Evolutionary conservation across 805 yeast genomes (phyloP).

Genomic region (Kazachstania viticola): DNA sequence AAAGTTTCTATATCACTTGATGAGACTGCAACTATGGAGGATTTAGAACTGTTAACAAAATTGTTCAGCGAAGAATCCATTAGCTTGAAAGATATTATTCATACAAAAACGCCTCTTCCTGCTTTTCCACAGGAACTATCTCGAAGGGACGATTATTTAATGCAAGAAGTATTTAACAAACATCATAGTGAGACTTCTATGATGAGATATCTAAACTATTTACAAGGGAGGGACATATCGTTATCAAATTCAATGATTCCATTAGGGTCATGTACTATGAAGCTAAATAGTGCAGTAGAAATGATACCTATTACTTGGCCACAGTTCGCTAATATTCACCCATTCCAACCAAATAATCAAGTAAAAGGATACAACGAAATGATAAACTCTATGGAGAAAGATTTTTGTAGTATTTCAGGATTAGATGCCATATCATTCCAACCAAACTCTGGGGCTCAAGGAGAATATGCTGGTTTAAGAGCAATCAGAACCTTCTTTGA

Average conservation of each 20-base stretch:
- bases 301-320: constrained; percentile 95
- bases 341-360: constrained; percentile 84
- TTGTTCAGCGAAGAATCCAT: constrained; percentile 33
- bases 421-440: constrained; percentile 81
- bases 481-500: constrained; percentile 71
- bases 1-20: constrained; percentile 78
- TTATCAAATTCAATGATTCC: constrained; percentile 96
- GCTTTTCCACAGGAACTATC: constrained; percentile 35
- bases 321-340: constrained; percentile 79
- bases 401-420: constrained; percentile 86
- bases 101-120: too few species aligned
- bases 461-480: constrained; percentile 90
- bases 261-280: constrained; percentile 96
- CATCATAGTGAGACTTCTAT: constrained; percentile 93
- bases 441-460: constrained; percentile 98
- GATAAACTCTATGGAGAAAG: constrained; percentile 65
- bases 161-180: constrained; percentile 69
- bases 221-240: constrained; percentile 83
- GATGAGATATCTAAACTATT: constrained; percentile 75
- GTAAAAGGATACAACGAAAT: constrained; percentile 78
- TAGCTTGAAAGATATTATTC: not conserved
- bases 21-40: constrained; percentile 64
- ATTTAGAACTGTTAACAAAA: constrained; percentile 44
- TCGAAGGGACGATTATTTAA: constrained; percentile 50
- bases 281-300: constrained; percentile 86